Percentiles rank a stretch among this genome's conserved stretches.
phyloP scores from a whole-genome alignment of 345 rosid genomes.

The Erysimum cheiranthoides region DNA sequence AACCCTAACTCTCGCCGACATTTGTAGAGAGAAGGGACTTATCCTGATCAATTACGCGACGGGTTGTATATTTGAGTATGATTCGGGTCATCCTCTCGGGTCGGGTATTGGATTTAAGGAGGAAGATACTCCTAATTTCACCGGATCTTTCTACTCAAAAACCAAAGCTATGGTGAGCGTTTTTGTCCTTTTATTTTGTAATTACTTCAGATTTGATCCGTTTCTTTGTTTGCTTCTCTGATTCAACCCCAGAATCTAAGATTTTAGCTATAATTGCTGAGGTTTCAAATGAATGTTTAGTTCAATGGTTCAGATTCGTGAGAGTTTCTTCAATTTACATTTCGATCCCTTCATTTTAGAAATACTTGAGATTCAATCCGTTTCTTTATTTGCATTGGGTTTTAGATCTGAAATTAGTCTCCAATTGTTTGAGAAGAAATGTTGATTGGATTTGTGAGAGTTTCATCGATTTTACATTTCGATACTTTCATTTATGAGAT shows the following conservation, averaged over 20 bases:
- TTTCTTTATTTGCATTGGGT: not conserved
- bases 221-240: not conserved
- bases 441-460: conserved; percentile 11
- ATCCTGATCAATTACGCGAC: conserved; percentile 82
- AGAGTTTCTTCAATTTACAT: not conserved
- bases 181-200: not conserved
- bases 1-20: conserved; percentile 84
- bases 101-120: conserved; percentile 92
- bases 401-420: too few relatives aligned
- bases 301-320: conserved; percentile 4
- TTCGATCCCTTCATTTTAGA: not conserved
- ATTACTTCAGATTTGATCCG: conserved; percentile 1
- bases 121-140: conserved; percentile 85
- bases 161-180: conserved; percentile 89
- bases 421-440: not conserved
- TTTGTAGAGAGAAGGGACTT: conserved; percentile 75
- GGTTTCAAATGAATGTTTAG: not conserved
- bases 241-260: not conserved
- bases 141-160: conserved; percentile 89
- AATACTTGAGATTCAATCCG: not conserved
- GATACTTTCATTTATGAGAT: not conserved
- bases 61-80: conserved; percentile 93
- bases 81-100: conserved; percentile 65
- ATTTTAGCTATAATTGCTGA: not conserved
- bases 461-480: not conserved